Evolutionary conservation across 305 asterid genomes (phyloP), one percentile per base, ranked within the genome.

Genomic region (Rubia peregrina): DNA sequence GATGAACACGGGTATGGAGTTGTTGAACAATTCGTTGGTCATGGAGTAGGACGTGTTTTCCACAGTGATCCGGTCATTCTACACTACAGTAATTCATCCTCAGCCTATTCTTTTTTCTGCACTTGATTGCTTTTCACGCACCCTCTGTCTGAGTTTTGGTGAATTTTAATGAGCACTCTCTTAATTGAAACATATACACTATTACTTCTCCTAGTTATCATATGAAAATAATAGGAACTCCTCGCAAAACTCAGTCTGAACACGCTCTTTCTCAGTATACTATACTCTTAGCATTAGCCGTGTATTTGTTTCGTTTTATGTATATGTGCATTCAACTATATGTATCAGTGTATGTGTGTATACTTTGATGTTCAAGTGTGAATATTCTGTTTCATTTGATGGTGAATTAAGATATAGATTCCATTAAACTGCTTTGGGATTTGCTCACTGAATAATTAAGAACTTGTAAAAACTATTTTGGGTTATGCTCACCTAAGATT

Each of bases 1-100:
- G 97, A 88, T 85, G 83, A 87, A 77, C 83, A 85, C 75, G 56
- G 74, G 22, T 87, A 83, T 68, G 99, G 99, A 71, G 96, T 94
- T 76, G 99, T 94, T 64, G 75, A 89, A 81, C 91, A 91, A 71
- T 94, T 91, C 10, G 93, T 94, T 73, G 99, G 99, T 75, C 99
- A 94, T 80, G 99, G 99, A 76, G 96, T 94, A 72, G 99, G 99
- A 68, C 86, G 86, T 36, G 84, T 80, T 79, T 94, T 94, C 81
- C 99, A 94, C 75, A 84, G 96, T 22, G 96, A 89, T 77, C 99
- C 99, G n/a, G 88, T 86, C 73, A 72, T 94, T 84, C 88, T 91
- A 59, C 99, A 94, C 77, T 81, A 76, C 84, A 88, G 99, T 94
- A 91, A 87, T 73, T 38, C 9, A 30, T 11, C 76, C 16, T 53